Base-by-base conservation (phyloP, 2,329 filamentous ascomycete genomes). In the Annulohypoxylon truncatum region DNA sequence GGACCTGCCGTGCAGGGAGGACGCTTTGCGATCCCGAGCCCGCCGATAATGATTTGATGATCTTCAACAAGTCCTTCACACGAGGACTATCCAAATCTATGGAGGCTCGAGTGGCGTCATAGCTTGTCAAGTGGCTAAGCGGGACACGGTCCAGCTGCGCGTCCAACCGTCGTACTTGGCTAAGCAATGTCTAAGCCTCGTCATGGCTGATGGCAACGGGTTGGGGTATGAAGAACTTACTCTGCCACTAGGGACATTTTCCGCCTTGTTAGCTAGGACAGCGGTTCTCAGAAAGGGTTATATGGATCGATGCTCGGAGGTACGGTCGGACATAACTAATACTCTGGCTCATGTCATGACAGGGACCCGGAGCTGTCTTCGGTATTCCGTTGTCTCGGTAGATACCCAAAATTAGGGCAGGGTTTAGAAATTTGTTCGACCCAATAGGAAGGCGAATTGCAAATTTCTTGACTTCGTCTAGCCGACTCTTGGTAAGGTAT, bases 1-100 rank as follows among this genome's bases (percentile, higher is more conserved):
- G 84, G 64, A 97, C 87, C 22, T 85, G 85, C 57, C 82, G 80
- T 20, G 87, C 78, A 2, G 87, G 80, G n/a, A 94, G 80, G 5
- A 92, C 80, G 29, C 88, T 82, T 55, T 86, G 84, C 4, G 89
- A 87, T 2, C 88, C 87, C 0, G 90, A 87, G 1, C 88, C 88
- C 3, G 90, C 88, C 18, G 92, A 94, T 12, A 97, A 80, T 2
- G 88, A 83, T 77, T 90, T 90, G 73, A 92, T 87, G 58, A 94
- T 86, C 61, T 81, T 82, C 70, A 94, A 85, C 38, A 96, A 81
- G 56, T 89, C 83, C 77, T 87, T 80, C 71, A 90, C 80, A 54
- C 87, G 81, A 24, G 85, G 83, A 18, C 84, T 85, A 67, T 84
- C 79, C 53, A 87, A 76, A 46, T 81, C 82, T 54, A 79, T 79